Conservation (phyloP, 2,329 filamentous ascomycete genomes). For the Cladosporium phlei region DNA sequence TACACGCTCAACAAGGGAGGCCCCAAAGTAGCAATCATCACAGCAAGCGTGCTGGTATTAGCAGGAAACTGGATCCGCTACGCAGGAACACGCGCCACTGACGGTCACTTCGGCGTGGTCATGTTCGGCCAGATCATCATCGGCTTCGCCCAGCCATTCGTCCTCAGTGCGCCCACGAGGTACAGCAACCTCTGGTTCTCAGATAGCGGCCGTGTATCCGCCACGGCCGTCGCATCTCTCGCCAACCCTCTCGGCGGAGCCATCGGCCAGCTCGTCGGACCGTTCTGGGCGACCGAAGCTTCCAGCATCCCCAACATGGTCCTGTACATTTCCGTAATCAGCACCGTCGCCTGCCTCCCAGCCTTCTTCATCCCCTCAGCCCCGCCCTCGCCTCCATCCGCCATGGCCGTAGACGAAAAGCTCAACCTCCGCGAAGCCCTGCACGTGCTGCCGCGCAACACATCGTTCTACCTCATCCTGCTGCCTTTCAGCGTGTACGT, state of each 20-base stretch:
- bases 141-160: slow-evolving; percentile 86
- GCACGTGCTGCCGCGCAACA: slow-evolving; percentile 44
- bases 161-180: slow-evolving; percentile 78
- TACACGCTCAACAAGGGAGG: slow-evolving; percentile 71
- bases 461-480: slow-evolving; percentile 75
- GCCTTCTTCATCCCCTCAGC: slow-evolving; percentile 73
- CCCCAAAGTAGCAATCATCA: slow-evolving; percentile 71
- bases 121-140: slow-evolving; percentile 91
- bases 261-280: slow-evolving; percentile 79
- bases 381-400: slow-evolving; percentile 72
- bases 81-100: slow-evolving; percentile 28
- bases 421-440: slow-evolving; percentile 54
- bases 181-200: slow-evolving; percentile 97
- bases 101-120: slow-evolving; percentile 59
- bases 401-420: slow-evolving; percentile 55
- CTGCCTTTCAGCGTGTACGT: slow-evolving; percentile 81
- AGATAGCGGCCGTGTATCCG: slow-evolving; percentile 72
- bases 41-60: slow-evolving; percentile 67
- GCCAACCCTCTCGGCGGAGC: slow-evolving; percentile 90
- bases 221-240: slow-evolving; percentile 77
- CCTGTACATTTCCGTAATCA: slow-evolving; percentile 45
- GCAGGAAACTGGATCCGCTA: slow-evolving; percentile 76
- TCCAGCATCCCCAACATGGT: slow-evolving; percentile 73
- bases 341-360: slow-evolving; percentile 63
- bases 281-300: slow-evolving; percentile 63